phyloP scores from a whole-genome alignment of 2,329 filamentous ascomycete species.

The Lachnellula cervina region DNA sequence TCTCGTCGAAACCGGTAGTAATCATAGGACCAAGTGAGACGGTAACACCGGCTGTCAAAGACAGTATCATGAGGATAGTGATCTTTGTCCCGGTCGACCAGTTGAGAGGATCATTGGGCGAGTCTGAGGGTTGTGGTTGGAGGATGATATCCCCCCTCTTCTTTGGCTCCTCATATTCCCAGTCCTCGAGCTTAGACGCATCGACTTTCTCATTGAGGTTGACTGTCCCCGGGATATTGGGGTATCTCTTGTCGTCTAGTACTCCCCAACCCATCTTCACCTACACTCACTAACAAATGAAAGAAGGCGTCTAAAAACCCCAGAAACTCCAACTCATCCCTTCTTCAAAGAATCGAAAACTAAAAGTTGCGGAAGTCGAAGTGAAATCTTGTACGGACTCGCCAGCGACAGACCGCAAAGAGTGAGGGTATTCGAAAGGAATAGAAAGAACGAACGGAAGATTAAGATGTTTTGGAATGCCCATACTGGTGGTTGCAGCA shows the following conservation, averaged over 20 bases:
- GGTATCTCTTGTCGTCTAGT: slow-evolving; percentile 26
- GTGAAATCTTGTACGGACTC: slow-evolving; percentile 18
- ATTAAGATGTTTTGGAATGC: not conserved
- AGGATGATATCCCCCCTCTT: slow-evolving; percentile 38
- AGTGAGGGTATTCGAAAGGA: not conserved
- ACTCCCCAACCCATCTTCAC: slow-evolving; percentile 26
- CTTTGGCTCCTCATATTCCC: slow-evolving; percentile 32
- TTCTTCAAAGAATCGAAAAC: slow-evolving; percentile 5
- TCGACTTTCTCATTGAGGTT: slow-evolving; percentile 21
- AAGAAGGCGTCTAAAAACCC: slow-evolving; percentile 7
- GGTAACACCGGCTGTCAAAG: too few relatives aligned
- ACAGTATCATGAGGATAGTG: slow-evolving; percentile 10
- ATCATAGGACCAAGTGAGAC: slow-evolving; percentile 36
- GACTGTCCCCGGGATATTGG: slow-evolving; percentile 27
- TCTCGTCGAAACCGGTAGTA: slow-evolving; percentile 34
- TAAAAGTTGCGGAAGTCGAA: slow-evolving; percentile 8
- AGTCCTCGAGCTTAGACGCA: slow-evolving; percentile 17
- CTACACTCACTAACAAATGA: slow-evolving; percentile 15
- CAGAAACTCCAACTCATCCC: slow-evolving; percentile 7
- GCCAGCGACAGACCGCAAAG: slow-evolving; percentile 21
- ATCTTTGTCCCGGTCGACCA: slow-evolving; percentile 33
- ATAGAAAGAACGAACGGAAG: slow-evolving; percentile 2
- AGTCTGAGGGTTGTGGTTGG: slow-evolving; percentile 45
- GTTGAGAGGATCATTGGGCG: slow-evolving; percentile 49
- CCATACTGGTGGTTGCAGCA: slow-evolving; percentile 2